Evolutionary conservation across 1,284 basidiomycete genomes (phyloP), one percentile per base, ranked within the genome.

Genomic region (Inonotus obliquus): DNA sequence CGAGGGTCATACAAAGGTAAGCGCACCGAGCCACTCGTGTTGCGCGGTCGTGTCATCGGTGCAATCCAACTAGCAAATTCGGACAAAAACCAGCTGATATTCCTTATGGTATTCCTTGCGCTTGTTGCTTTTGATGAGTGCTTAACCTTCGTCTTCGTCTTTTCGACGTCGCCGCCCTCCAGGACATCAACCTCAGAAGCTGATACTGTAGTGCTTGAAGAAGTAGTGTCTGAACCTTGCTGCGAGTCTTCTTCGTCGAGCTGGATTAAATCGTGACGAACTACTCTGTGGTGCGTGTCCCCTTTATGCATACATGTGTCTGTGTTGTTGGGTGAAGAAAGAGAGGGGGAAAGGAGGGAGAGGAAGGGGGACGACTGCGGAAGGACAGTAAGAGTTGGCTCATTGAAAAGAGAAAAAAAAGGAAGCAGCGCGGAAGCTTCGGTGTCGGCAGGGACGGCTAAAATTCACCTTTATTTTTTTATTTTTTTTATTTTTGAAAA

Each of bases 251-350:
- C 29, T 21, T 19, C 54, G 47, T 57, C 47, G 29, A 14, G 49
- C 29, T 37, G 32, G 39, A 39, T 41, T 21, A 17, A 19, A 14
- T 59, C 58, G 48, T 56, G 44, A n/a, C 62, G 62, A 32, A 47
- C 47, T 19, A 25, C 11, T 49, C 61, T 63, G 25, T 59, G 52
- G 32, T 54, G 41, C 19, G 57, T 39, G 49, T 53, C 37, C 29
- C 57, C 57, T 32, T 59, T 52, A 61, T 41, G 48, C 61, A 63
- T 63, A 51, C 61, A 63, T 63, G 39, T 51, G 55, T 21, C 21
- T 21, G 25, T 25, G 48, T 63, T 55, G 21, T 21, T 17, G 37
- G 27, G 17, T 19, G n/a, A 13, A 19, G 5, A 25, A 21, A 55
- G 11, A 23, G n/a, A 13, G 23, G 13, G 7, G 14, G 41, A 44